These are phyloP conservation scores for Lentinus brumalis DNA, from an alignment of 768 basidiomycete genomes.

Conservation along the genomic window DNA sequence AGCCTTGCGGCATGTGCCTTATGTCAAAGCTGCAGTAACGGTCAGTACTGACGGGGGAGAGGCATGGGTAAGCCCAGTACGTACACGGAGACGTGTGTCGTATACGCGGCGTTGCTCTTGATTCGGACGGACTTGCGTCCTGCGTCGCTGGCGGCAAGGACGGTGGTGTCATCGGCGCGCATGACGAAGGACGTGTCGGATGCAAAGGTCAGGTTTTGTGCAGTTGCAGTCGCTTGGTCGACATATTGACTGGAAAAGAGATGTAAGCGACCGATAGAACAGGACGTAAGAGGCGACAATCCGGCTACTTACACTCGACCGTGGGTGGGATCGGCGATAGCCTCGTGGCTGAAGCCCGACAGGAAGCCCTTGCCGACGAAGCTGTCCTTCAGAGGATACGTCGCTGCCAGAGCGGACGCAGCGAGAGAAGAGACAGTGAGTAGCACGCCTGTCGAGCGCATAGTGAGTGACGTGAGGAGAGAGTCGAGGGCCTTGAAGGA, in stretches of 20 bases:
- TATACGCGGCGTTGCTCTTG: slow-evolving; percentile 51
- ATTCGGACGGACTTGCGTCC: slow-evolving; percentile 65
- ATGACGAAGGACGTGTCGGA: slow-evolving; percentile 54
- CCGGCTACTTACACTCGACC: slow-evolving; percentile 58
- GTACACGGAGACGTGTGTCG: slow-evolving; percentile 42
- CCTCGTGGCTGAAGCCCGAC: slow-evolving; percentile 47
- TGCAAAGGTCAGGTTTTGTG: slow-evolving; percentile 60
- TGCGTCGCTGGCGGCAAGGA: slow-evolving; percentile 46
- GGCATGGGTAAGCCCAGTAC: slow-evolving; percentile 22
- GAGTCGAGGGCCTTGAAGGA: not conserved
- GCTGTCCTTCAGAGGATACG: slow-evolving; percentile 24
- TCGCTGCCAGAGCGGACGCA: slow-evolving; percentile 24
- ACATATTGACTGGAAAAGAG: slow-evolving; percentile 44
- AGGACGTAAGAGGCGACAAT: not conserved
- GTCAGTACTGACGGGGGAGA: slow-evolving; percentile 17
- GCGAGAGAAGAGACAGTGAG: slow-evolving; percentile 20
- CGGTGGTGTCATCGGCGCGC: slow-evolving; percentile 54
- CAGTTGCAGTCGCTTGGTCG: slow-evolving; percentile 47
- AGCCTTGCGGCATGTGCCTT: slow-evolving; percentile 60
- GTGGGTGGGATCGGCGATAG: slow-evolving; percentile 62
- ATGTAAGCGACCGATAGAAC: not conserved
- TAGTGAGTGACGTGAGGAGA: slow-evolving; percentile 3
- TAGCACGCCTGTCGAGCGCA: slow-evolving; percentile 21
- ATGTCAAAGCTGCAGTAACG: slow-evolving; percentile 41
- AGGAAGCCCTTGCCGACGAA: slow-evolving; percentile 42